Percentiles rank a stretch among this genome's conserved stretches.
These are phyloP conservation scores for Dothistroma pini DNA, from an alignment of 2,329 filamentous ascomycete genomes.

Conservation along the genomic window DNA sequence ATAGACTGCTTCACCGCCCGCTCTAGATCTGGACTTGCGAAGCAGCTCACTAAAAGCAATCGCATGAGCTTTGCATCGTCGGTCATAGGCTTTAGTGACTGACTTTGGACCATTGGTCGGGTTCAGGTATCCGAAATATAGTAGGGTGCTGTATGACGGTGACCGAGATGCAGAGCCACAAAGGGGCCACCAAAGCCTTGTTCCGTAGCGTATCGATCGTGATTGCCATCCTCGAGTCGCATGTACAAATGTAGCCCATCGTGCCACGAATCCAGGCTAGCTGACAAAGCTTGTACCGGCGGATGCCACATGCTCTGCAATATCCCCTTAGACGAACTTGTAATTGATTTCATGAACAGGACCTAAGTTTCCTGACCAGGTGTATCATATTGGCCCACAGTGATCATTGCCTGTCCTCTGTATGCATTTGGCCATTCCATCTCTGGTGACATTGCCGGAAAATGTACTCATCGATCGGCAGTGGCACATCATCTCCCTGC, in stretches of 20 bases:
- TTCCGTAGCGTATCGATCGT: slow-evolving; percentile 36
- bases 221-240: slow-evolving; percentile 29
- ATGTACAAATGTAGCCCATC: not conserved
- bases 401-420: slow-evolving; percentile 26
- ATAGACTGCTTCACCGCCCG: slow-evolving; percentile 43
- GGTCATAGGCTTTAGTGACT: slow-evolving; percentile 3
- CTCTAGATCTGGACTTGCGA: slow-evolving; percentile 37
- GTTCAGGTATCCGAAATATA: slow-evolving; percentile 48
- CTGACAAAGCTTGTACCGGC: not conserved
- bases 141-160: slow-evolving; percentile 48
- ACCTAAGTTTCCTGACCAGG: slow-evolving; percentile 39
- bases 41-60: slow-evolving; percentile 41
- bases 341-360: slow-evolving; percentile 42
- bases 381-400: slow-evolving; percentile 43
- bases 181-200: slow-evolving; percentile 45
- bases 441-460: not conserved
- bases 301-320: not conserved
- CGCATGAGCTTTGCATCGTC: slow-evolving; percentile 36
- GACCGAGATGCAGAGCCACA: slow-evolving; percentile 46
- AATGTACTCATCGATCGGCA: not conserved
- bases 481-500: not conserved
- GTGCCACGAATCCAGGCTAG: slow-evolving; percentile 5
- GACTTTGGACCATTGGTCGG: slow-evolving; percentile 26
- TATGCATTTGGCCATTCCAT: slow-evolving; percentile 20
- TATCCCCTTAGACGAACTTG: slow-evolving; percentile 25